These are phyloP conservation scores for Aspergillus arachidicola DNA, from an alignment of 2,329 filamentous ascomycete genomes.

Conservation along the genomic window DNA sequence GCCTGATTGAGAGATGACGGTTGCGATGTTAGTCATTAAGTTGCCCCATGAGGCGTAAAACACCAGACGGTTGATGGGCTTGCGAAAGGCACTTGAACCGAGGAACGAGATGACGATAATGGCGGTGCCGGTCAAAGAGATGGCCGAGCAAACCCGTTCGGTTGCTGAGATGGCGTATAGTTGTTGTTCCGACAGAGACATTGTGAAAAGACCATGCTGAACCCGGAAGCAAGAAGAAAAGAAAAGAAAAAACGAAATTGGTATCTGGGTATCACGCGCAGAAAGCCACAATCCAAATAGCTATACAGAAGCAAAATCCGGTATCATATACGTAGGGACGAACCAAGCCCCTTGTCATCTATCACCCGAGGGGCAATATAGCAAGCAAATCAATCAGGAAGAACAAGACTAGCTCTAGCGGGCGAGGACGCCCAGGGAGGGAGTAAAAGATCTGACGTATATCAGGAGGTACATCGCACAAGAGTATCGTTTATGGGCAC, in stretches of 20 bases:
- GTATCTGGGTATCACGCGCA: neutral
- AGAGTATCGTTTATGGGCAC: neutral
- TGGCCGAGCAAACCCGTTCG: constrained; percentile 68
- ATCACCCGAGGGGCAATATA: neutral
- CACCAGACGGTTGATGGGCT: constrained; percentile 82
- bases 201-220: constrained; percentile 22
- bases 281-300: neutral
- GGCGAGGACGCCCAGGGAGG: neutral
- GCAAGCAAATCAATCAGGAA: neutral
- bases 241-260: neutral
- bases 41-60: constrained; percentile 86
- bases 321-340: neutral
- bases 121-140: constrained; percentile 71
- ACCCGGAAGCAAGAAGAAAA: neutral
- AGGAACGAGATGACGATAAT: constrained; percentile 74
- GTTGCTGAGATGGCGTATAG: constrained; percentile 61
- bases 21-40: constrained; percentile 74
- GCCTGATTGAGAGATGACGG: constrained; percentile 69
- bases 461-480: neutral
- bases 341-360: neutral
- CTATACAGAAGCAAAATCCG: neutral
- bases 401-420: neutral
- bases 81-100: constrained; percentile 70
- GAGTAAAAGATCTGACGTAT: neutral
- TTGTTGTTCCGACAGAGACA: constrained; percentile 37